phyloP scores from a whole-genome alignment of 2,329 filamentous ascomycete species.

The Bimuria novae-zelandiae region DNA sequence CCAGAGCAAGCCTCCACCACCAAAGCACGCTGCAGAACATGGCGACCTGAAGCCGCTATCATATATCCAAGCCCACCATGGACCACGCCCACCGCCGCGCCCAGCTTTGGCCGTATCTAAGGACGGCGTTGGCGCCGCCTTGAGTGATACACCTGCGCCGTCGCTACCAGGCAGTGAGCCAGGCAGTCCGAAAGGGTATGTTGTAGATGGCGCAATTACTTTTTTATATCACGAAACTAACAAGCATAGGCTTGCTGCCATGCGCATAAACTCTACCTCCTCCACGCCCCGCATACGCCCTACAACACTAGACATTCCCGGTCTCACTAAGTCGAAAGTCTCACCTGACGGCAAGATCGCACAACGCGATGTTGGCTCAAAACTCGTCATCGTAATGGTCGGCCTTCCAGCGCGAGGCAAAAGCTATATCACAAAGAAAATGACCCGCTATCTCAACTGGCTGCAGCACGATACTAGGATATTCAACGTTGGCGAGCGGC shows the following conservation, averaged over 20 bases:
- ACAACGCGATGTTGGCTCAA: conserved; percentile 90
- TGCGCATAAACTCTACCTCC: conserved; percentile 73
- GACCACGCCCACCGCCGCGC: conserved; percentile 20
- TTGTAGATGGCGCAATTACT: conserved; percentile 7
- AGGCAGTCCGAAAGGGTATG: conserved; percentile 65
- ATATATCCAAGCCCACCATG: conserved; percentile 17
- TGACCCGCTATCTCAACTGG: conserved; percentile 94
- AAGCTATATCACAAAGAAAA: conserved; percentile 98
- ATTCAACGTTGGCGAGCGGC: conserved; percentile 94
- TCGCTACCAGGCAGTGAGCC: conserved; percentile 67
- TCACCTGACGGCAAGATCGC: conserved; percentile 96
- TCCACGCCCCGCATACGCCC: conserved; percentile 84
- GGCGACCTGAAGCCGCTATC: conserved; percentile 40
- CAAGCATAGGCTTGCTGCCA: conserved; percentile 59
- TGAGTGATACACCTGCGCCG: conserved; percentile 67
- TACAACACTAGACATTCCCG: conserved; percentile 94
- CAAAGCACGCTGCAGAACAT: conserved; percentile 28
- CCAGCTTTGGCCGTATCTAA: conserved; percentile 22
- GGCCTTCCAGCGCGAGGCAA: conserved; percentile 93
- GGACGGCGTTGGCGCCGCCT: conserved; percentile 56
- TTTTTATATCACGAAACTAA: conserved; percentile 21
- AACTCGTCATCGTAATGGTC: conserved; percentile 98
- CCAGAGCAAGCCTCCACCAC: conserved; percentile 16
- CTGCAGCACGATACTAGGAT: conserved; percentile 94
- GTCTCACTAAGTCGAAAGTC: conserved; percentile 91